Base-by-base conservation (phyloP, 2,329 filamentous ascomycete genomes). In the Geosmithia putterillii region DNA sequence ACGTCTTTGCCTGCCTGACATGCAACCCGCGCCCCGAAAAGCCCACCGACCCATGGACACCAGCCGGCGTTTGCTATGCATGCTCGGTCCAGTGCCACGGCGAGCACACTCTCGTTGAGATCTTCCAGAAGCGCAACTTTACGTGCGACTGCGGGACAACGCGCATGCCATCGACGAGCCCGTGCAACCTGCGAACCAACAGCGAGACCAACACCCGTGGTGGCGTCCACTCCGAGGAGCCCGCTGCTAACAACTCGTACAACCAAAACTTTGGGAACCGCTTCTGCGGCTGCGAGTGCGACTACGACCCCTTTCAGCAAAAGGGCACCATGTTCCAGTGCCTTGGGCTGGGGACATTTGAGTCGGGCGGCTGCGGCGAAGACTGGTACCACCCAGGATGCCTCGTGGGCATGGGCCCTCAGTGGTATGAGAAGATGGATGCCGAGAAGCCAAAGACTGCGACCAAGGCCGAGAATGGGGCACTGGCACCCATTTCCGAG, bases 271-370 rank as follows among this genome's bases (percentile, higher is more conserved):
- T 94, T 55, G 74, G 78, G 51, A 96, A 96, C 55, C 76, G 73
- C 38, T 98, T 98, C 64, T 98, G 92, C 59, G 86, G 83, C 2
- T 98, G 92, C 56, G 76, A 76, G 23, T 83, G 89, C 54, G 79
- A 89, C 46, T 98, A 98, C 57, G 84, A 95, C 57, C 79, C 90
- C 0, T 76, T 90, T 40, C 73, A 85, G 57, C 88, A 98, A 59
- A 94, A 90, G 53, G 90, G 90, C 0, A 96, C 89, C 35, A 98
- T 98, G 92, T 98, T 94, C 53, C 92, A 98, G 61, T 98, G 92
- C 57, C 62, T 96, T 2, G 90, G 90, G 0, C 67, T 96, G 1
- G 88, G 87, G 1, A 83, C 79, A 0, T 71, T 76, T 12, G 83
- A 90, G 51, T 81, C 82, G 1, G 89, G 89, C 15, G 90, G 89